Base-by-base conservation (phyloP, 768 basidiomycete species). In the Mycena rebaudengoi region DNA sequence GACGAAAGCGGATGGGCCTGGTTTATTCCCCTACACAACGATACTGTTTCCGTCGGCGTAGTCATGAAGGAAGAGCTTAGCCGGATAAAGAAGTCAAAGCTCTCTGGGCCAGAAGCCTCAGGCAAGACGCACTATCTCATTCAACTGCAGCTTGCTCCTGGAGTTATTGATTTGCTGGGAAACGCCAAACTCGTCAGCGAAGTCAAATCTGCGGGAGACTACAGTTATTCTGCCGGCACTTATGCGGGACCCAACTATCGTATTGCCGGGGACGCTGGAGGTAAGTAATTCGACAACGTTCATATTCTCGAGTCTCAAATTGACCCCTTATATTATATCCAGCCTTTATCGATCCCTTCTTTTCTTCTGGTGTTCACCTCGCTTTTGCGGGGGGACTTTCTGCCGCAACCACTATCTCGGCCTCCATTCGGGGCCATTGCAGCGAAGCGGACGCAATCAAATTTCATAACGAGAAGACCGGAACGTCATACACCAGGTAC, bases 1-100 rank as follows among this genome's bases (percentile, higher is more conserved):
- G 79, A 80, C 40, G 76, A 79, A 56, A 73, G 77, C n/a, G 79
- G 79, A 12, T 80, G 80, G 80, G 73, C 73, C 11, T 81, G 80
- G 79, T 76, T 76, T 30, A 80, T 80, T 26, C 80, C 79, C 12
- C 66, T 80, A 25, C 76, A 53, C 16, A 26, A 71, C 35, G 76
- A 76, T 44, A 73, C 68, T 2, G 76, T 74, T 2, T 80, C 79
- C 10, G 53, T 81, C 0, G 79, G 79, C 4, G 62, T 80, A 23
- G 75, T 81, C 3, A 66, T 79, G 39, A 71, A 79, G 35, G 73
- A 78, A 30, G 62, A 64, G 8, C 20, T 43, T 5, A 72, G 72
- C 59, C 64, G 64, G 21, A 68, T 66, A 21, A 73, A 49, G 37
- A 70, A 66, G 28, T 33, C 52, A 2, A 35, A 2, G 25, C 16